Evolutionary conservation across 176 grass and related monocot species (phyloP).

Genomic region (Tillandsia fasciculata): DNA sequence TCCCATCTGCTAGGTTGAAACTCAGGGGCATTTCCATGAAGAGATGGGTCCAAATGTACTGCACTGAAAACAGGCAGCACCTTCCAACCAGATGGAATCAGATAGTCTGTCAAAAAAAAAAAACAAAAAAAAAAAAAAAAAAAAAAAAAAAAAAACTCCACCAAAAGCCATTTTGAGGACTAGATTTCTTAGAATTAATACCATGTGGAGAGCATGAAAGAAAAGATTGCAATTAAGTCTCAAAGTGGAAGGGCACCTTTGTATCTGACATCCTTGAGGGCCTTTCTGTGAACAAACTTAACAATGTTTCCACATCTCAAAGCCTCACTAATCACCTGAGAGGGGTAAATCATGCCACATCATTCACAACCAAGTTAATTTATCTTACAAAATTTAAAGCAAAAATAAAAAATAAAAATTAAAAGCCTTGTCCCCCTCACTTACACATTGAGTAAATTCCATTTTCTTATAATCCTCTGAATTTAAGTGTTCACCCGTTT

Average conservation of each 20-base stretch:
- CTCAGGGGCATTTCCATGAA: slow-evolving; percentile 50
- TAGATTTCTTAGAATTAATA: too few relatives aligned
- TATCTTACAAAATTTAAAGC: background rate
- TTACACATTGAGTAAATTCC: slow-evolving; percentile 87
- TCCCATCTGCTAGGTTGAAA: slow-evolving; percentile 82
- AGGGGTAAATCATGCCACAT: background rate
- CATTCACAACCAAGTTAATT: background rate
- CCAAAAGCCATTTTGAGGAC: too few relatives aligned
- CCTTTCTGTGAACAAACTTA: slow-evolving; percentile 90
- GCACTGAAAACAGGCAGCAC: slow-evolving; percentile 85
- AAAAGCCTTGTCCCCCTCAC: background rate
- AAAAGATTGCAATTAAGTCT: slow-evolving; percentile 16
- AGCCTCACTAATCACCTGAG: slow-evolving; percentile 78
- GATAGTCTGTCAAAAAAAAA: slow-evolving; percentile 44
- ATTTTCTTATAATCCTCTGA: slow-evolving; percentile 94
- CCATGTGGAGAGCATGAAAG: slow-evolving; percentile 53
- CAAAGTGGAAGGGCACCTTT: slow-evolving; percentile 54
- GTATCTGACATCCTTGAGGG: slow-evolving; percentile 82
- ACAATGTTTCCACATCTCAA: slow-evolving; percentile 89
- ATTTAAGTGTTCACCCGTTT: slow-evolving; percentile 48
- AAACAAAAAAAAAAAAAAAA: too few relatives aligned
- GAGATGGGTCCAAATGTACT: slow-evolving; percentile 65
- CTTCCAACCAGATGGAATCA: slow-evolving; percentile 97
- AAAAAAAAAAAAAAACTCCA: too few relatives aligned
- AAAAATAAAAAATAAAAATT: too few relatives aligned